A percentile compares a stretch with the other conserved stretches of the same genome.
Evolutionary conservation across 148 eudicot species (phyloP).

Genomic region (Oxyria digyna): DNA sequence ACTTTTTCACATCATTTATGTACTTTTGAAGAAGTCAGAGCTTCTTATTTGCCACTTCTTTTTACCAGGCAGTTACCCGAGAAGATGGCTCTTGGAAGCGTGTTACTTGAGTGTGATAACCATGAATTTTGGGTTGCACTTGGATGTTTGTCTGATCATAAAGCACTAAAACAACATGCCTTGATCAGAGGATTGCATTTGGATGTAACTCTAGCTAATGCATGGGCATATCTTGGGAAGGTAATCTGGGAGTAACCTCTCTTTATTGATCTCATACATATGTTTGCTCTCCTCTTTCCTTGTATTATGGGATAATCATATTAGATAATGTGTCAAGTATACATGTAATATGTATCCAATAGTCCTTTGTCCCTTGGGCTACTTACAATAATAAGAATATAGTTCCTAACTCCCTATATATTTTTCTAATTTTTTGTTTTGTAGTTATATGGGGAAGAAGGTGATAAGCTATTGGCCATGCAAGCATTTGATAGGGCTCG

Average conservation of each 20-base stretch:
- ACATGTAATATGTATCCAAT: not conserved
- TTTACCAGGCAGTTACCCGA: slow-evolving; percentile 65
- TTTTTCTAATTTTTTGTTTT: slow-evolving; percentile 13
- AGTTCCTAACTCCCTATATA: not conserved
- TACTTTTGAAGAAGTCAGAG: not conserved
- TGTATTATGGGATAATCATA: not conserved
- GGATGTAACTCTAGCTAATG: slow-evolving; percentile 91
- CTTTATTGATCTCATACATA: slow-evolving; percentile 5
- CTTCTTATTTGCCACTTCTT: slow-evolving; percentile 11
- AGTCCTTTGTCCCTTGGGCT: not conserved
- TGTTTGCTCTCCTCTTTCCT: not conserved
- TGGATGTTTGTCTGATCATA: slow-evolving; percentile 59
- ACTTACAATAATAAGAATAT: not conserved
- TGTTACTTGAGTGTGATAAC: slow-evolving; percentile 76
- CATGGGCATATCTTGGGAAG: slow-evolving; percentile 99
- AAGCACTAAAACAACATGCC: slow-evolving; percentile 79
- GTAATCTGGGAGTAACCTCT: slow-evolving; percentile 17
- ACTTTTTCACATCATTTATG: slow-evolving; percentile 6
- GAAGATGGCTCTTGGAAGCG: slow-evolving; percentile 85
- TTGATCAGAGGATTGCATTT: slow-evolving; percentile 69
- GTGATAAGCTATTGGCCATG: slow-evolving; percentile 53
- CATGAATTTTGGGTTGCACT: slow-evolving; percentile 83
- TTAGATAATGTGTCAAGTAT: not conserved
- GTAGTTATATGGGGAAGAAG: slow-evolving; percentile 75
- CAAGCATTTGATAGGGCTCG: slow-evolving; percentile 95